Base-by-base conservation (phyloP, 306 rosid genomes). In the Pterocarpus santalinus region DNA sequence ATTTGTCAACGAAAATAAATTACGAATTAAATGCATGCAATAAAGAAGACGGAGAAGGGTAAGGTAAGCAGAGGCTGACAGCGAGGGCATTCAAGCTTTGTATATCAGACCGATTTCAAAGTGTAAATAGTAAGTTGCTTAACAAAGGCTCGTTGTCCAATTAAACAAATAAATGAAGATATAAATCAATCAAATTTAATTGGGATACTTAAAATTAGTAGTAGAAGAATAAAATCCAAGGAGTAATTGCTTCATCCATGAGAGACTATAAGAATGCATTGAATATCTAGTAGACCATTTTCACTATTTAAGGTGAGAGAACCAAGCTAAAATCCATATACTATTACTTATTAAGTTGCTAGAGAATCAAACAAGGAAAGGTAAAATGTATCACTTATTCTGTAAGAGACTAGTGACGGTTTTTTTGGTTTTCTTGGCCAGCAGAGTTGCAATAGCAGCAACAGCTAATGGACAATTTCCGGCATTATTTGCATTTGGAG, bases 401-500 rank as follows among this genome's bases (percentile, higher is more conserved):
- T 11, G 38, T 36, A 34, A 36, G 56, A 51, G 28, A 68, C 1
- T 8, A 65, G 52, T 46, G 16, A 16, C 17, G 0, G 5, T 74
- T 51, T 3, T 47, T 69, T 11, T 84, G 2, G 2, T 68, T 68
- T 32, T 51, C 9, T 68, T 60, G 49, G 34, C 3, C 14, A 14
- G 2, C 2, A 52, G 2, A 57, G 36, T 58, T 67, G 7, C 38
- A 7, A 30, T 15, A 63, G 65, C 67, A 32, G 2, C 1, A 70
- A 7, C 30, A n/a, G 8, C 13, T 3, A 83, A 84, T 14, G 69
- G 32, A 77, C 4, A 65, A 22, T 22, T 22, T 17, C 93, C 96
- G 0, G 96, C 96, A 0, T 34, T 92, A 14, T 84, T 92, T 28
- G 85, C 89, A 16, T 92, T 94, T 47, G 97, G 94, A n/a, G 97